Base-by-base conservation (phyloP, 768 basidiomycete genomes). In the Rhodotorula kratochvilovae region DNA sequence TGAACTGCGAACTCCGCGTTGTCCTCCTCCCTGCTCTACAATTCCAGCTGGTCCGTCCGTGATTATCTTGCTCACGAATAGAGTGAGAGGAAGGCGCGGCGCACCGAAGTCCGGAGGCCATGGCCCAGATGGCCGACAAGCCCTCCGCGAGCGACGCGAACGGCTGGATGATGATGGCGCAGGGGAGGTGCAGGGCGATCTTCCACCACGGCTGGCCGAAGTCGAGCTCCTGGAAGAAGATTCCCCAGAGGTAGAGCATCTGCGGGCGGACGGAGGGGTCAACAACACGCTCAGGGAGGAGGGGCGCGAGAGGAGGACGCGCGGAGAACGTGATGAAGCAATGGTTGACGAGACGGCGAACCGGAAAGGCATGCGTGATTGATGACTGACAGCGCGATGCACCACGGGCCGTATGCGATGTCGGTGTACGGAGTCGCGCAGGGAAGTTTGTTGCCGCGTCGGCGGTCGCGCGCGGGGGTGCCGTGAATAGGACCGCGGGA, bases 91-190 rank as follows among this genome's bases (percentile, higher is more conserved):
- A 29, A n/a, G 5, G 48, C 3, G 48, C 25, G 53, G 33, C 53
- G 53, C 31, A 54, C 53, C 53, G 12, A 63, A 63, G 50, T 63
- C 62, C 29, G 0, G 71, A 71, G 0, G 71, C 58, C 77, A 78
- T 76, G 58, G 76, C 78, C 78, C 78, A 79, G 46, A 79, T 79
- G n/a, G 78, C 78, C 5, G 75, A 70, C 31, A 79, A 64, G 33
- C 78, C 78, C 59, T 79, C 78, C 35, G 77, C 72, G 66, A 79
- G 67, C n/a, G 78, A 77, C 23, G 78, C 78, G 39, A 79, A 77
- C 10, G 78, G 78, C 65, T 78, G 77, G 48, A 79, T 76, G 67
- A 77, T 43, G 71, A 77, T 68, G 29, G 67, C 75, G 64, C 73
- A 75, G 46, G 72, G 33, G 25, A 79, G 21, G 66, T 79, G 77